These are phyloP conservation scores for Apiotrichum mycotoxinovorans DNA, from an alignment of 1,284 basidiomycete species.

Conservation along the genomic window DNA sequence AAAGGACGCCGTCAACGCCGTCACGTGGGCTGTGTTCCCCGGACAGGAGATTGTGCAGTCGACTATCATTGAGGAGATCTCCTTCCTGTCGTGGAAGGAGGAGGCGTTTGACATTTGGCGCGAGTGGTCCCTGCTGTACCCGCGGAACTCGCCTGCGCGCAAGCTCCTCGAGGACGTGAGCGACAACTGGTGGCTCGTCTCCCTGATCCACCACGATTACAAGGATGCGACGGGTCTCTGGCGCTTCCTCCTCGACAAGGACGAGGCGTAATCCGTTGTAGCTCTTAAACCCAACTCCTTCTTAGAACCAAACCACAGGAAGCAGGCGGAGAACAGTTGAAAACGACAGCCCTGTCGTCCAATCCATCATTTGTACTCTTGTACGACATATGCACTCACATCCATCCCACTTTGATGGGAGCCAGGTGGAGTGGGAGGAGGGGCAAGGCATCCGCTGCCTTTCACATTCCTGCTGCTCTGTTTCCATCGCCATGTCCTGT, in stretches of 20 bases:
- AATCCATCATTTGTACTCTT: not conserved
- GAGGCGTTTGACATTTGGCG: slow-evolving; percentile 96
- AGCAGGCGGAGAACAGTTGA: not conserved
- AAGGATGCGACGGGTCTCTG: slow-evolving; percentile 77
- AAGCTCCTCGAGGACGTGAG: slow-evolving; percentile 67
- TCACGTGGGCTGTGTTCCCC: slow-evolving; percentile 99
- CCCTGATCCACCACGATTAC: slow-evolving; percentile 91
- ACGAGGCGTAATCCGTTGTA: not conserved
- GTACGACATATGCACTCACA: not conserved
- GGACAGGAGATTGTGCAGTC: slow-evolving; percentile 97
- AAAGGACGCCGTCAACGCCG: slow-evolving; percentile 91
- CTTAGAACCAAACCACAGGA: not conserved
- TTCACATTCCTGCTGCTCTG: no score
- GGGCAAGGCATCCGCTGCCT: no score
- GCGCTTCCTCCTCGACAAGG: slow-evolving; percentile 64
- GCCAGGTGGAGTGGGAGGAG: no score
- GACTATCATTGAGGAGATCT: slow-evolving; percentile 94
- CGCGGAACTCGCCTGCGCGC: slow-evolving; percentile 69
- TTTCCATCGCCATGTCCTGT: no score
- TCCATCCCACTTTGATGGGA: not conserved
- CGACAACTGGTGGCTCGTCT: slow-evolving; percentile 82
- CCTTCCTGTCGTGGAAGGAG: slow-evolving; percentile 98
- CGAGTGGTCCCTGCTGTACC: slow-evolving; percentile 87
- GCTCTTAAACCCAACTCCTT: no score
- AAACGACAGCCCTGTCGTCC: no score